Base-by-base conservation (phyloP, 176 grass and related monocot genomes). In the Pharus latifolius region DNA sequence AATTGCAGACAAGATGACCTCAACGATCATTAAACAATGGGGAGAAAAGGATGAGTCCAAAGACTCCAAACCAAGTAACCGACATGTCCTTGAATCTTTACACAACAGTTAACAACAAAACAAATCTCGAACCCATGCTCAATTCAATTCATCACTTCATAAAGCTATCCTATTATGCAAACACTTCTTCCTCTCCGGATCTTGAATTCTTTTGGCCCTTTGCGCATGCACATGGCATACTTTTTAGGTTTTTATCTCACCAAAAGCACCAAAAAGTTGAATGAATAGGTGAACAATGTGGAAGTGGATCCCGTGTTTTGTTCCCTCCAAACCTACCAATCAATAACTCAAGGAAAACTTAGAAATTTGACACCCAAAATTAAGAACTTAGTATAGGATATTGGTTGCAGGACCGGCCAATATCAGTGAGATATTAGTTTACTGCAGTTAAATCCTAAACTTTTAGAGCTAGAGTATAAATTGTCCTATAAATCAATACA, bases 181-280 rank as follows among this genome's bases (percentile, higher is more conserved):
- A 42, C 10, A 28, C 53, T 48, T 60, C 19, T 1, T n/a, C 29
- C 68, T 41, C 72, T 31, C 62, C n/a, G 80, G 72, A 76, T 69
- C 48, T 72, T 69, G 72, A 9, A 75, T 75, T 63, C 58, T 27
- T 38, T 58, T 61, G 49, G 20, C 28, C 51, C 47, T 83, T 69
- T 27, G 56, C 69, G 72, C 70, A 51, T 56, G 71, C 79, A 82
- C 71, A 82, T 82, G 72, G 13, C 80, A 41, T 76, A 46, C 63
- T 50, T 76, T 55, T 22, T 62, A 23, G 24, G 49, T 65, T 50
- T 42, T 68, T 28, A 28, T 45, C 27, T 0, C 7, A 11, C 38
- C 65, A 54, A 55, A 46, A 37, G 72, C 64, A 19, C 61, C 34
- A 34, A 75, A 70, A 76, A 63, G 50, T 70, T 32, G 40, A 43